Evolutionary conservation across 495 filamentous ascomycete species (phyloP).

Genomic region (Penicillium chermesinum): DNA sequence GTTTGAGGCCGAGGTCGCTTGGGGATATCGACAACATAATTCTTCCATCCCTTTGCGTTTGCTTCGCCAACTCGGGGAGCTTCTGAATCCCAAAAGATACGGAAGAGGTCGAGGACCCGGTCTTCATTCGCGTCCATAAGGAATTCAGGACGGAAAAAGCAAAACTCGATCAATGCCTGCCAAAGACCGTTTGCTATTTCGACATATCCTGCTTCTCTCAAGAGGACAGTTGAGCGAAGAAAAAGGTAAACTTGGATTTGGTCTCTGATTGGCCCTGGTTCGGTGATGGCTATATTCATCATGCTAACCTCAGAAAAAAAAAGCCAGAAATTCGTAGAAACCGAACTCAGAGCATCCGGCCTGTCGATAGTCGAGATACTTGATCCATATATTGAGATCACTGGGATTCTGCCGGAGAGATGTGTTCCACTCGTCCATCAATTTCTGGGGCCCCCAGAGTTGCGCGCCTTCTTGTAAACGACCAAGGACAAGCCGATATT

Average conservation of each 20-base stretch:
- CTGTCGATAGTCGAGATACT: constrained; percentile 72
- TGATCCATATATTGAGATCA: constrained; percentile 63
- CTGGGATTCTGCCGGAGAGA: constrained; percentile 52
- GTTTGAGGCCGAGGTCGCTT: background rate
- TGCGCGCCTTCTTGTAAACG: constrained; percentile 66
- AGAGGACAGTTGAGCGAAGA: constrained; percentile 64
- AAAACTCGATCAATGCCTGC: constrained; percentile 77
- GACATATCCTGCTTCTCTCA: constrained; percentile 73
- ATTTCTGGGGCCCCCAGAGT: constrained; percentile 63
- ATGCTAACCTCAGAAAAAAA: constrained; percentile 54
- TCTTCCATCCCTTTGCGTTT: constrained; percentile 64
- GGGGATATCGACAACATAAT: constrained; percentile 2
- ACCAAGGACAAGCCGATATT: constrained; percentile 56
- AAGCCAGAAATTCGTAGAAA: constrained; percentile 56
- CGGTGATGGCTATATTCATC: constrained; percentile 32
- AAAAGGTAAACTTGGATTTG: constrained; percentile 66
- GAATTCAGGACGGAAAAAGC: constrained; percentile 51
- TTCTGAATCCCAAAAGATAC: constrained; percentile 85
- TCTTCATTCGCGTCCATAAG: constrained; percentile 4
- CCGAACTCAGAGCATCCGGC: constrained; percentile 61
- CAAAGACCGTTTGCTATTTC: constrained; percentile 75
- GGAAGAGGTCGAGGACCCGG: constrained; percentile 44
- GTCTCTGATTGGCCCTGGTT: constrained; percentile 20
- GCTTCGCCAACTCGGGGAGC: constrained; percentile 72
- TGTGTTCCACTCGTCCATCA: constrained; percentile 60